Evolutionary conservation across 306 rosid genomes (phyloP).

Genomic region (Prunus campanulata): DNA sequence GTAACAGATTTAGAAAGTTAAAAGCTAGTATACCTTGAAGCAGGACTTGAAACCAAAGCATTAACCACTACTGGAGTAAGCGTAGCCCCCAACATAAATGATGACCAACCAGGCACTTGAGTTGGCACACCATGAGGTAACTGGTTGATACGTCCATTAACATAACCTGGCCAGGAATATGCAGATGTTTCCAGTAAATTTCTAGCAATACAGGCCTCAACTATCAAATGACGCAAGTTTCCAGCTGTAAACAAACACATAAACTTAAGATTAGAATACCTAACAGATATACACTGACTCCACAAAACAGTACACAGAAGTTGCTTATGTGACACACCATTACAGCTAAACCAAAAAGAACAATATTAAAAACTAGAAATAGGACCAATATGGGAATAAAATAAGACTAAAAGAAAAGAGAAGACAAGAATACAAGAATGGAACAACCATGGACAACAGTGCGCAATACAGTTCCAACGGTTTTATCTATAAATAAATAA

Average conservation of each 20-base stretch:
- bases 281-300: not conserved
- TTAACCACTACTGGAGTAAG: constrained; percentile 63
- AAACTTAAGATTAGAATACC: constrained; percentile 14
- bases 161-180: constrained; percentile 91
- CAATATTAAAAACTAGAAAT: not conserved
- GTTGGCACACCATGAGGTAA: constrained; percentile 73
- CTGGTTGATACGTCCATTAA: constrained; percentile 65
- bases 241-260: constrained; percentile 67
- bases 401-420: not conserved
- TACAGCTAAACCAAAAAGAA: not conserved
- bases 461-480: not conserved
- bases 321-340: not conserved
- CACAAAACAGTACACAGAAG: constrained; percentile 1
- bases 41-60: constrained; percentile 83
- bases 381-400: not conserved
- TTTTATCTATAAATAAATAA: not conserved
- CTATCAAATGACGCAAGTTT: constrained; percentile 89
- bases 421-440: not conserved
- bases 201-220: constrained; percentile 93
- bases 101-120: constrained; percentile 86
- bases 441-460: not conserved
- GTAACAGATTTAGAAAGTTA: not conserved
- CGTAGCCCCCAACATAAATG: constrained; percentile 77
- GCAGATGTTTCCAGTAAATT: constrained; percentile 81
- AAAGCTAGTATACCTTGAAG: constrained; percentile 67